phyloP scores from a whole-genome alignment of 2,329 filamentous ascomycete species.

The Boeremia lycopersici region DNA sequence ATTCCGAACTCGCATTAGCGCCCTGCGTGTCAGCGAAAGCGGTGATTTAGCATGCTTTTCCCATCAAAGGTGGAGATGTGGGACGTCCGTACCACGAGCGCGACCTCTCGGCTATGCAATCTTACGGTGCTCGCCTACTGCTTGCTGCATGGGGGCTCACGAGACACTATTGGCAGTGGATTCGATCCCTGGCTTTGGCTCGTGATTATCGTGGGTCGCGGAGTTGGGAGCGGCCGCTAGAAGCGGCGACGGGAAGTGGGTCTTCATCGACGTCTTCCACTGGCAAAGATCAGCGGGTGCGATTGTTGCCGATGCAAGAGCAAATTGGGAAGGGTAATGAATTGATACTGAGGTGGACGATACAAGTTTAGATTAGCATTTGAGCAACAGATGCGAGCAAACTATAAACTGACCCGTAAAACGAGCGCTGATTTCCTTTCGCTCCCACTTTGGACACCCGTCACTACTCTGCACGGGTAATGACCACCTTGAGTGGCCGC shows the following conservation, averaged over 20 bases:
- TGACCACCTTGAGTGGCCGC: constrained; percentile 14
- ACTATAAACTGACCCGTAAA: no score
- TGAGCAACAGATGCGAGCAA: no score
- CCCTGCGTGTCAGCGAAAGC: constrained; percentile 31
- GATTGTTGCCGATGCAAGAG: no score
- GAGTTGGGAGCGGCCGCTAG: constrained; percentile 5
- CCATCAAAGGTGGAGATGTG: constrained; percentile 8
- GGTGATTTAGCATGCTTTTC: constrained; percentile 29
- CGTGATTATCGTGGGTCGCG: not conserved
- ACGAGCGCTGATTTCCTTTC: no score
- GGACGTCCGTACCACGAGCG: constrained; percentile 1
- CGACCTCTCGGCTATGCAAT: constrained; percentile 3
- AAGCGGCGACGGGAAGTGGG: constrained; percentile 16
- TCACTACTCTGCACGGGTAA: not conserved
- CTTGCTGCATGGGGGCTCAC: not conserved
- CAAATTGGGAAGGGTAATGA: no score
- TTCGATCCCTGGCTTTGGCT: not conserved
- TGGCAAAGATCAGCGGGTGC: not conserved
- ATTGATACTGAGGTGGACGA: no score
- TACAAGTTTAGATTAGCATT: no score
- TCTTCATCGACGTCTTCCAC: not conserved
- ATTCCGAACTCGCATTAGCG: constrained; percentile 18
- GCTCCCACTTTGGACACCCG: no score
- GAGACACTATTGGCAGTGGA: not conserved
- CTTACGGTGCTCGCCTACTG: constrained; percentile 8